A percentile compares a stretch with the other conserved stretches of the same genome.
phyloP scores from a whole-genome alignment of 1,284 basidiomycete genomes.

The Moesziomyces globuligerus region DNA sequence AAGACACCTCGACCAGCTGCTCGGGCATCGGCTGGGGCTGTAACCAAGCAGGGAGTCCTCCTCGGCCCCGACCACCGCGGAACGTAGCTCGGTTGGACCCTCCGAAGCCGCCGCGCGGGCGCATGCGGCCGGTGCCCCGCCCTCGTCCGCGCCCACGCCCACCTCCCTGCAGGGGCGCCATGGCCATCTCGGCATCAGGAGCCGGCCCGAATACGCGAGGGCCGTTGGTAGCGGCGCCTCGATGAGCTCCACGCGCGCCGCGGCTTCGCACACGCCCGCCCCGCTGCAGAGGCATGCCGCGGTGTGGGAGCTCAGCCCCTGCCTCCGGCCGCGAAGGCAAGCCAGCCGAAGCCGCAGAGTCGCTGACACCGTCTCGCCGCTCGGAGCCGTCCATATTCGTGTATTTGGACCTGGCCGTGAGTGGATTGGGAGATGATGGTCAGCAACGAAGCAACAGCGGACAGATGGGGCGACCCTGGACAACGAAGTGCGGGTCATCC shows the following conservation, averaged over 20 bases:
- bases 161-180: not conserved
- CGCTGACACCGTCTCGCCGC: not conserved
- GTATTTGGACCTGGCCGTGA: not conserved
- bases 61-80: no score
- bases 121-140: no score
- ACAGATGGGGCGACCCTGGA: no score
- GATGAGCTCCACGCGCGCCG: not conserved
- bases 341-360: not conserved
- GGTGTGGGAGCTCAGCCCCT: not conserved
- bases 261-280: constrained; percentile 2
- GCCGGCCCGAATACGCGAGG: no score
- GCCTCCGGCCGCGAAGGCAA: constrained; percentile 10
- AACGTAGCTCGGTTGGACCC: not conserved
- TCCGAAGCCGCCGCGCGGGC: no score
- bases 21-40: not conserved
- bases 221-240: no score
- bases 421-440: no score
- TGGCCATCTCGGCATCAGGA: no score
- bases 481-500: no score
- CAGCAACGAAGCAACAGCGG: no score
- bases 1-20: no score
- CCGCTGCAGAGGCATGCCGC: not conserved
- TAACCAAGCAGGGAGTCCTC: not conserved
- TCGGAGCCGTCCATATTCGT: not conserved
- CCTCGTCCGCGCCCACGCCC: not conserved